These are phyloP conservation scores for Maudiozyma turicensis DNA, from an alignment of 805 yeast species.

Conservation along the genomic window DNA sequence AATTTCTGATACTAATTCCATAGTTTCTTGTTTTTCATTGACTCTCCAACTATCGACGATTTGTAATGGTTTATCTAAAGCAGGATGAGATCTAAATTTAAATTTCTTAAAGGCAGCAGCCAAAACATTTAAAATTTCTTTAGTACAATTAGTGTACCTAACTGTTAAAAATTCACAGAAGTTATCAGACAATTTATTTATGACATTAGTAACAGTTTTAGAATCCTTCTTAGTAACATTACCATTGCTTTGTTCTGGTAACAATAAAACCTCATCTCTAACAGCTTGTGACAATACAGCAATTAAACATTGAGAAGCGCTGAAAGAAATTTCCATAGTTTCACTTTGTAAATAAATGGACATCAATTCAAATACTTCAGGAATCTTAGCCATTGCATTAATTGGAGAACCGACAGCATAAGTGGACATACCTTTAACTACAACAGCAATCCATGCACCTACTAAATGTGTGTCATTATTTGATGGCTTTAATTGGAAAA, in stretches of 20 bases:
- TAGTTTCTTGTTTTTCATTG: conserved; percentile 43
- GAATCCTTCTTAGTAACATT: conserved; percentile 30
- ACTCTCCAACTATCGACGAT: conserved; percentile 82
- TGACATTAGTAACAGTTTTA: conserved; percentile 46
- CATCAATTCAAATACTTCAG: conserved; percentile 46
- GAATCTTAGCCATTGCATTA: conserved; percentile 46
- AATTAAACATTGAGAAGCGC: conserved; percentile 80
- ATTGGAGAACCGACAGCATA: conserved; percentile 44
- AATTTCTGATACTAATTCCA: conserved; percentile 59
- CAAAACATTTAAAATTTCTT: conserved; percentile 61
- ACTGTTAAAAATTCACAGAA: conserved; percentile 57
- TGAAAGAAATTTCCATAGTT: conserved; percentile 48
- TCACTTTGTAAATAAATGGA: conserved; percentile 62
- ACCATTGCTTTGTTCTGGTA: conserved; percentile 37
- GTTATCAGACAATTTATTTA: conserved; percentile 45
- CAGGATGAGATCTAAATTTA: conserved; percentile 59
- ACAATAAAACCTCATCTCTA: conserved; percentile 47
- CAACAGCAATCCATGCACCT: conserved; percentile 91
- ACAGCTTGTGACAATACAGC: conserved; percentile 65
- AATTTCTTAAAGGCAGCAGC: conserved; percentile 54
- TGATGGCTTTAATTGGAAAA: conserved; percentile 75
- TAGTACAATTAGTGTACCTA: conserved; percentile 66
- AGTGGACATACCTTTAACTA: conserved; percentile 67
- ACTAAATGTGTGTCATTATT: conserved; percentile 74
- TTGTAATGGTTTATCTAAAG: conserved; percentile 53